phyloP scores from a whole-genome alignment of 495 filamentous ascomycete genomes.

The Tuber aestivum region DNA sequence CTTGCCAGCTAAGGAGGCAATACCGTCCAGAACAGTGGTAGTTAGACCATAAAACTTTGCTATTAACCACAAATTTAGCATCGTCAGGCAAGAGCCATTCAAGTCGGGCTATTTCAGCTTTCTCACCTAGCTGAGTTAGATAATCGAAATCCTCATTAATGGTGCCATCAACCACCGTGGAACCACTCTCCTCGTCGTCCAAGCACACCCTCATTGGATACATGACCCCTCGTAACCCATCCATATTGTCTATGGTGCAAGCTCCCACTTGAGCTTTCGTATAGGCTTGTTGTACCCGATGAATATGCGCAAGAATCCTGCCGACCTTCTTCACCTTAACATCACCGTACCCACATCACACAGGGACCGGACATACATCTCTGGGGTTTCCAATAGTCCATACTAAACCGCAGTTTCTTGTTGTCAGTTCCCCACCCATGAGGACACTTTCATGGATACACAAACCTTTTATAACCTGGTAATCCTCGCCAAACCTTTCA shows the following conservation, averaged over 20 bases:
- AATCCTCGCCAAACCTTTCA: constrained; percentile 15
- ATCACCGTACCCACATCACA: background rate
- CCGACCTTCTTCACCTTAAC: background rate
- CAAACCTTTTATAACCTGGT: constrained; percentile 26
- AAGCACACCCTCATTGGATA: background rate
- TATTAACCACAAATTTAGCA: background rate
- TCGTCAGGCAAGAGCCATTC: constrained; percentile 20
- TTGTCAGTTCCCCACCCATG: background rate
- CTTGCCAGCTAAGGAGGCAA: background rate
- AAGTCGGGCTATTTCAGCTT: constrained; percentile 37
- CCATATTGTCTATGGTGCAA: background rate
- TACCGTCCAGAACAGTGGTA: constrained; percentile 9
- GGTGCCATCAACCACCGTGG: background rate
- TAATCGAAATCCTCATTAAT: background rate
- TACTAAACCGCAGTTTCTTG: background rate
- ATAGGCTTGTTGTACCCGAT: background rate
- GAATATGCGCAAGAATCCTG: background rate
- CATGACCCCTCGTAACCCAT: background rate
- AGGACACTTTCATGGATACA: background rate
- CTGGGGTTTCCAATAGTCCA: background rate
- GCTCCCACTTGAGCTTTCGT: background rate
- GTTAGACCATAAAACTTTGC: constrained; percentile 26
- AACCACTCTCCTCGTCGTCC: background rate
- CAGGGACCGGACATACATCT: background rate
- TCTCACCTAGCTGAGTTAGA: constrained; percentile 16